Base-by-base conservation (phyloP, 2,329 filamentous ascomycete genomes). In the Fusarium humuli region DNA sequence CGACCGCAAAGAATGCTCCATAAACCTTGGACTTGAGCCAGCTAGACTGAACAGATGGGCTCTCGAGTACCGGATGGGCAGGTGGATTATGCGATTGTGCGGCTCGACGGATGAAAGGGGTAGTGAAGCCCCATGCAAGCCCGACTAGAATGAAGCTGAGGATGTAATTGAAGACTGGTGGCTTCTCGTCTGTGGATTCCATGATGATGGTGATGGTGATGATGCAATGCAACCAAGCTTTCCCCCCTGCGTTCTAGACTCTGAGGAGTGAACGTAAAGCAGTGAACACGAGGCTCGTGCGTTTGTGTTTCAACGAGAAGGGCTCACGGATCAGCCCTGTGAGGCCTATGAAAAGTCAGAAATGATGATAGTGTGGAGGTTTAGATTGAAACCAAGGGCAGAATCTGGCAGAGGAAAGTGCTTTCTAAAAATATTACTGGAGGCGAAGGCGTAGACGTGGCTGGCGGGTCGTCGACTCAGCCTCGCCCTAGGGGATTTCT, bases 121-220 rank as follows among this genome's bases (percentile, higher is more conserved):
- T 97, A 2, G 94, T 97, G 74, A 97, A 89, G 54, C 94, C 95
- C 95, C 95, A 98, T 72, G 94, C 94, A 25, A 96, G 84, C 56
- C 94, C 94, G 72, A 98, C 94, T 64, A 97, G 89, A 57, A 98
- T 86, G 84, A 98, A 98, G 73, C 93, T 93, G 63, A 95, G 85
- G 69, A 96, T 86, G 85, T 96, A 97, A 82, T 94, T 94, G 83
- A 97, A 85, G 70, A 90, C 80, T 18, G 86, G 83, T 25, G 87
- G 87, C 25, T 82, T 77, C 47, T 71, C 73, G 25, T 76, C 63
- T 57, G 16, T 57, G 56, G 50, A 46, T 61, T 55, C 30, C 53
- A 65, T 56, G 56, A 49, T 71, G 55, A 53, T 42, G 50, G 30
- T 32, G 46, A 50, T 42, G 55, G 30, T 32, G 46, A 50, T 53